Evolutionary conservation across 169 alveolate genomes (phyloP).

Genomic region (Ichthyophthirius multifiliis): DNA sequence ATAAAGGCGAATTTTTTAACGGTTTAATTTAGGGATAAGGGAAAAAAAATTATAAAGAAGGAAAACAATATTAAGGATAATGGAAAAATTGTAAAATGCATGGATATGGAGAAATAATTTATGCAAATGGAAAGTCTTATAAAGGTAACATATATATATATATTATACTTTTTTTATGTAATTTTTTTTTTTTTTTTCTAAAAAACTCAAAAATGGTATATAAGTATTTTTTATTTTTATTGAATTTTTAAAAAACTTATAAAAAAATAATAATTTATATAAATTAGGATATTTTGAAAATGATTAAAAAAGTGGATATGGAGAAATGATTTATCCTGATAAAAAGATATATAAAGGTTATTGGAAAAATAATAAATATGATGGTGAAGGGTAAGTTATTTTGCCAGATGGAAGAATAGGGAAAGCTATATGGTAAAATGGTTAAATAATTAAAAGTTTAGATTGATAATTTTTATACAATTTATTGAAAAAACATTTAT

Average conservation of each 20-base stretch:
- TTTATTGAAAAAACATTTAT: too few species aligned
- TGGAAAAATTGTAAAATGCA: conserved; percentile 64
- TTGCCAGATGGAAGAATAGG: conserved; percentile 54
- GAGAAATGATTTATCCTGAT: not conserved
- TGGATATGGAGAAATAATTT: conserved; percentile 60
- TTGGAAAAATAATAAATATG: conserved; percentile 56
- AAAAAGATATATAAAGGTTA: conserved; percentile 58
- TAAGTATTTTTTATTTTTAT: too few species aligned
- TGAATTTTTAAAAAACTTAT: too few species aligned
- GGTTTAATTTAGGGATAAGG: conserved; percentile 63
- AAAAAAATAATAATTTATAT: too few species aligned
- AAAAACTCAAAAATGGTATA: too few species aligned
- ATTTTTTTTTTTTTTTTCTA: too few species aligned
- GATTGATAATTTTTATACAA: too few species aligned
- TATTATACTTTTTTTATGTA: too few species aligned
- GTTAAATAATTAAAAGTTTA: conserved; percentile 39
- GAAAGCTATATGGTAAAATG: conserved; percentile 79
- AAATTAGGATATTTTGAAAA: not conserved
- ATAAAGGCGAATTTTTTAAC: conserved; percentile 64
- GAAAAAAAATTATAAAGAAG: conserved; percentile 58
- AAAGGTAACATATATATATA: too few species aligned
- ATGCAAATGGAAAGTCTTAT: conserved; percentile 47
- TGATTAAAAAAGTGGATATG: not conserved
- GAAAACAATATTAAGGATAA: conserved; percentile 58
- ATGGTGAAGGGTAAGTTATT: conserved; percentile 53